These are phyloP conservation scores for Thelephora terrestris DNA, from an alignment of 1,284 basidiomycete genomes.

Conservation along the genomic window DNA sequence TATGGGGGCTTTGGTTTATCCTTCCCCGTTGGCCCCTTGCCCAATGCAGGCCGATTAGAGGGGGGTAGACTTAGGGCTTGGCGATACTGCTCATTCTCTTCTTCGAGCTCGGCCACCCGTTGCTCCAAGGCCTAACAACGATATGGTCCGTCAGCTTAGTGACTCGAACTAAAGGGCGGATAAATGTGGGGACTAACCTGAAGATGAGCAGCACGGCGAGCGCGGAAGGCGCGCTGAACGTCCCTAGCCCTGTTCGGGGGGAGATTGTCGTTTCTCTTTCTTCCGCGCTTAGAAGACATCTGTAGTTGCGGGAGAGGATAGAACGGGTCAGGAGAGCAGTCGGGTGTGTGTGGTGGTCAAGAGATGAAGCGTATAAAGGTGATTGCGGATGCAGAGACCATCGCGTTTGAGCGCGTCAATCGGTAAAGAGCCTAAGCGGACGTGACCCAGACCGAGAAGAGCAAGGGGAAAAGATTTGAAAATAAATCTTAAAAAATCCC, in stretches of 20 bases:
- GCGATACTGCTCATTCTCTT: slow-evolving; percentile 74
- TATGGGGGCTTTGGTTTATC: slow-evolving; percentile 48
- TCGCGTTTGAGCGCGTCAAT: slow-evolving; percentile 15
- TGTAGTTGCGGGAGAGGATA: slow-evolving; percentile 8
- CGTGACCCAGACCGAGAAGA: too few relatives aligned
- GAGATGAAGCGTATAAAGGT: slow-evolving; percentile 19
- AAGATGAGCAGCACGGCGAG: slow-evolving; percentile 81
- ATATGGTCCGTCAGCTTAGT: slow-evolving; percentile 15
- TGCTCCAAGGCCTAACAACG: slow-evolving; percentile 64
- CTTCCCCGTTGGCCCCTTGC: slow-evolving; percentile 76
- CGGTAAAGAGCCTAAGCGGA: slow-evolving; percentile 6
- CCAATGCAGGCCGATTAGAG: slow-evolving; percentile 57
- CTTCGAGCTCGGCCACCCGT: slow-evolving; percentile 75
- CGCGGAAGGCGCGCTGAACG: slow-evolving; percentile 87
- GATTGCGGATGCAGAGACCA: slow-evolving; percentile 12
- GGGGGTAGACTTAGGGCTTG: slow-evolving; percentile 69
- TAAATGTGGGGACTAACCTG: slow-evolving; percentile 38
- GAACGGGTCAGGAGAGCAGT: slow-evolving; percentile 12
- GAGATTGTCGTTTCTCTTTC: slow-evolving; percentile 86
- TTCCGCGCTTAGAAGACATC: slow-evolving; percentile 81
- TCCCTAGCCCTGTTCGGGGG: slow-evolving; percentile 88
- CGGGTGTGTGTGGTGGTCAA: slow-evolving; percentile 16
- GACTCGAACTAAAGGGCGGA: neutral
- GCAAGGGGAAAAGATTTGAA: too few relatives aligned
- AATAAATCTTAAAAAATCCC: too few relatives aligned